Evolutionary conservation across 1,284 basidiomycete genomes (phyloP).

Genomic region (Sanguinoderma infundibulare): DNA sequence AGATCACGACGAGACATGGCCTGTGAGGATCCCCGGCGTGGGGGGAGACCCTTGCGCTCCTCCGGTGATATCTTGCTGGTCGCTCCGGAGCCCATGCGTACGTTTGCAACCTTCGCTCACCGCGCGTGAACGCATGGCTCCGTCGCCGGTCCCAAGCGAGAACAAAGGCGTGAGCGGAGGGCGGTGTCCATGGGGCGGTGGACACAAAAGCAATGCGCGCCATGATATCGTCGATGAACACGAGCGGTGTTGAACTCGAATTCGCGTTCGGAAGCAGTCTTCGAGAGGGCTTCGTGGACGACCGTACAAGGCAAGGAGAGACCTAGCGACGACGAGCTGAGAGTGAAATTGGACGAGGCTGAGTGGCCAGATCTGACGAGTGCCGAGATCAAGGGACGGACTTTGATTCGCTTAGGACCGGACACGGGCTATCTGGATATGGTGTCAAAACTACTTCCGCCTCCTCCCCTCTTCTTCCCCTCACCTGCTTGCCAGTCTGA

Average conservation of each 20-base stretch:
- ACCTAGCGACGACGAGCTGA: background rate
- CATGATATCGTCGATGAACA: background rate
- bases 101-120: background rate
- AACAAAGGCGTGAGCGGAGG: background rate
- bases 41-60: background rate
- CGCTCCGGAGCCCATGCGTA: slow-evolving; percentile 36
- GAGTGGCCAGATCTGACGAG: background rate
- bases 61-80: slow-evolving; percentile 39
- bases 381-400: background rate
- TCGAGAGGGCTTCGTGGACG: background rate
- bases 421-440: too few relatives aligned
- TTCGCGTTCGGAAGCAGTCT: background rate
- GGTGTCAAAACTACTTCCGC: background rate
- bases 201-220: background rate
- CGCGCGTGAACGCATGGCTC: background rate
- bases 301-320: background rate
- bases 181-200: background rate
- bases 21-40: too few relatives aligned
- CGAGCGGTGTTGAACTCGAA: background rate
- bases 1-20: background rate
- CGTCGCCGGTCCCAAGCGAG: background rate
- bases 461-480: background rate
- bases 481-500: background rate
- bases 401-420: slow-evolving; percentile 1
- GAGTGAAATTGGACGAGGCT: background rate